Evolutionary conservation across 148 eudicot genomes (phyloP).

Genomic region (Dysphania ambrosioides): DNA sequence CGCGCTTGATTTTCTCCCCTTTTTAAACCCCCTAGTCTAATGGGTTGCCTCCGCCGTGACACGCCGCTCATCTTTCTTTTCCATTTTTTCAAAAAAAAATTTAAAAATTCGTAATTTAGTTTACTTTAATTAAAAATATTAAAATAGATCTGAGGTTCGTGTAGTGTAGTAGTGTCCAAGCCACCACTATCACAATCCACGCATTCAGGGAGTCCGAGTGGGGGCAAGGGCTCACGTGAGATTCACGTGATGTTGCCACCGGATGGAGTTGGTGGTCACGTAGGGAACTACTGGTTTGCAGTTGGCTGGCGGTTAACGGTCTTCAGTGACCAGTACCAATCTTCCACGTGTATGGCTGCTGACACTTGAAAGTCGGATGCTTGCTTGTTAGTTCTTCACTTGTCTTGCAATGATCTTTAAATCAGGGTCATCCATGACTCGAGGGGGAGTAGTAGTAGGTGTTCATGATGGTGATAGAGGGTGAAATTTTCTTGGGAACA

Average conservation of each 20-base stretch:
- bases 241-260: conserved; percentile 15
- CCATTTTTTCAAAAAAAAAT: neutral
- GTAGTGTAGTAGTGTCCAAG: conserved; percentile 19
- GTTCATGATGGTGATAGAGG: conserved; percentile 9
- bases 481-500: conserved; percentile 13
- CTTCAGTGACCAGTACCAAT: neutral
- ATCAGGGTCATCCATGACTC: conserved; percentile 15
- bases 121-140: no score
- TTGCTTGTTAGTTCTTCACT: neutral
- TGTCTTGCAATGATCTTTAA: neutral
- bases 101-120: neutral
- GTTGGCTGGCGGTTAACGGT: conserved; percentile 3
- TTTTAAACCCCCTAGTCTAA: conserved; percentile 11
- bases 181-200: conserved; percentile 16
- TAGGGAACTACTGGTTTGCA: neutral
- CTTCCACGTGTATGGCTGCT: conserved; percentile 26
- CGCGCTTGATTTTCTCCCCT: neutral
- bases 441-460: neutral
- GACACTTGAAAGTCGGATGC: neutral
- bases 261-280: neutral
- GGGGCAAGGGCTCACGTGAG: conserved; percentile 18
- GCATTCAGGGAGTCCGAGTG: conserved; percentile 1
- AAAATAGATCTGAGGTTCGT: conserved; percentile 2
- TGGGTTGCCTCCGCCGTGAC: conserved; percentile 23
- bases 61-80: conserved; percentile 15